Evolutionary conservation across 495 filamentous ascomycete species (phyloP).

Genomic region (Hyphodiscus hymeniophilus): DNA sequence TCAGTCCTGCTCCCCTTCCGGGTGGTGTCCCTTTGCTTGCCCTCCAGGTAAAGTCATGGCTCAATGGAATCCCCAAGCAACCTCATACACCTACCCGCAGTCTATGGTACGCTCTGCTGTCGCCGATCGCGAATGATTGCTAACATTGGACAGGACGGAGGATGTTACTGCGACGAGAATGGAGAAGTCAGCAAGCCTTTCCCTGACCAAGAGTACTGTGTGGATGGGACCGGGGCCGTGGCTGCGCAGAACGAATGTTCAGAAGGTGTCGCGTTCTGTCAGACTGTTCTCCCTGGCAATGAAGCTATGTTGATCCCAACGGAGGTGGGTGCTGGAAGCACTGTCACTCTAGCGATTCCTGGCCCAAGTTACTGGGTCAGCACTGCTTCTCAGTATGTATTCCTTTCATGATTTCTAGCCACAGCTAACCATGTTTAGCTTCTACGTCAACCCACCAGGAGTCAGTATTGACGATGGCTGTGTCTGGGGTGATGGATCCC

Average conservation of each 20-base stretch:
- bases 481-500: slow-evolving; percentile 57
- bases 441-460: slow-evolving; percentile 75
- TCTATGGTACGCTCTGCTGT: slow-evolving; percentile 58
- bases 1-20: slow-evolving; percentile 58
- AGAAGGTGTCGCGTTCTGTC: slow-evolving; percentile 62
- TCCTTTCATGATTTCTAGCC: slow-evolving; percentile 19
- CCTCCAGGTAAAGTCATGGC: slow-evolving; percentile 66
- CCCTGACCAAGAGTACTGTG: slow-evolving; percentile 59
- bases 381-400: slow-evolving; percentile 62
- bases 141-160: slow-evolving; percentile 53
- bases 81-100: slow-evolving; percentile 56
- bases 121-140: neutral
- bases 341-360: slow-evolving; percentile 61
- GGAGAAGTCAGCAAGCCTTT: slow-evolving; percentile 68
- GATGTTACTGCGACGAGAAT: slow-evolving; percentile 61
- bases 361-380: slow-evolving; percentile 60
- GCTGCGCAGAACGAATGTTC: slow-evolving; percentile 54
- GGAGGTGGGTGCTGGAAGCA: slow-evolving; percentile 38
- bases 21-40: slow-evolving; percentile 74
- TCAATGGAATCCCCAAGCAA: slow-evolving; percentile 69
- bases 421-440: slow-evolving; percentile 34
- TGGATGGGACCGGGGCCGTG: slow-evolving; percentile 59
- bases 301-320: slow-evolving; percentile 85
- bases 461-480: slow-evolving; percentile 51
- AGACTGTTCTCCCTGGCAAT: slow-evolving; percentile 79